Conservation (phyloP, 2,329 filamentous ascomycete genomes). For the Orbilia quercus region DNA sequence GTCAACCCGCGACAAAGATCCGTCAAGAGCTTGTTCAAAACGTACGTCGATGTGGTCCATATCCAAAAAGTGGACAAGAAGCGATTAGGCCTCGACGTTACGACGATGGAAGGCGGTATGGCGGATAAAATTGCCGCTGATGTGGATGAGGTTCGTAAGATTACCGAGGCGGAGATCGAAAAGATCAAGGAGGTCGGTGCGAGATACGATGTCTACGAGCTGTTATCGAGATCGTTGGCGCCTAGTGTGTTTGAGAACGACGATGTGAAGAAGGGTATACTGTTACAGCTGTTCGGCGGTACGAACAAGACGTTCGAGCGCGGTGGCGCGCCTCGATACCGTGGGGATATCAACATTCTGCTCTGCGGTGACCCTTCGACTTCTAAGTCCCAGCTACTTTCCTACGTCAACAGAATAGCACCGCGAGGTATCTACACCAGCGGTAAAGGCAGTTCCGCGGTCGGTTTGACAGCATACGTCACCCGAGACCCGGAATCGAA, state of each 20-base stretch:
- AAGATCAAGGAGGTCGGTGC: slow-evolving; percentile 85
- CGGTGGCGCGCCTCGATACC: slow-evolving; percentile 92
- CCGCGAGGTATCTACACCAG: slow-evolving; percentile 84
- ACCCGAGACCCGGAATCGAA: slow-evolving; percentile 79
- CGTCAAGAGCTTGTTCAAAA: slow-evolving; percentile 97
- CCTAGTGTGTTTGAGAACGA: slow-evolving; percentile 98
- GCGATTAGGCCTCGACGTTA: slow-evolving; percentile 88
- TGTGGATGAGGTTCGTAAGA: slow-evolving; percentile 83
- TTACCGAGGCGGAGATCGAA: slow-evolving; percentile 85
- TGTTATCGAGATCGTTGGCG: slow-evolving; percentile 87
- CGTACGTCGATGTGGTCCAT: slow-evolving; percentile 93
- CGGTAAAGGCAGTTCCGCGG: slow-evolving; percentile 79
- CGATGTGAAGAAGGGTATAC: slow-evolving; percentile 97
- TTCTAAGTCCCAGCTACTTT: slow-evolving; percentile 90
- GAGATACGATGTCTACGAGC: slow-evolving; percentile 89
- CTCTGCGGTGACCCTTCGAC: slow-evolving; percentile 98
- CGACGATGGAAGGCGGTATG: slow-evolving; percentile 85
- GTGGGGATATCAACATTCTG: slow-evolving; percentile 96
- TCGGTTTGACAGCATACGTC: slow-evolving; percentile 81
- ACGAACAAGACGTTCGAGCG: slow-evolving; percentile 99
- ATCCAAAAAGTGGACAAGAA: slow-evolving; percentile 97
- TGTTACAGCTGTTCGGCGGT: slow-evolving; percentile 94
- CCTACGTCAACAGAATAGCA: slow-evolving; percentile 97
- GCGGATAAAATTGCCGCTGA: slow-evolving; percentile 77
- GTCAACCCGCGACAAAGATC: slow-evolving; percentile 92